Evolutionary conservation across 1,139 yeast genomes (phyloP), one percentile per base, ranked within the genome.

Genomic region (Yamadazyma atmosphaerica): DNA sequence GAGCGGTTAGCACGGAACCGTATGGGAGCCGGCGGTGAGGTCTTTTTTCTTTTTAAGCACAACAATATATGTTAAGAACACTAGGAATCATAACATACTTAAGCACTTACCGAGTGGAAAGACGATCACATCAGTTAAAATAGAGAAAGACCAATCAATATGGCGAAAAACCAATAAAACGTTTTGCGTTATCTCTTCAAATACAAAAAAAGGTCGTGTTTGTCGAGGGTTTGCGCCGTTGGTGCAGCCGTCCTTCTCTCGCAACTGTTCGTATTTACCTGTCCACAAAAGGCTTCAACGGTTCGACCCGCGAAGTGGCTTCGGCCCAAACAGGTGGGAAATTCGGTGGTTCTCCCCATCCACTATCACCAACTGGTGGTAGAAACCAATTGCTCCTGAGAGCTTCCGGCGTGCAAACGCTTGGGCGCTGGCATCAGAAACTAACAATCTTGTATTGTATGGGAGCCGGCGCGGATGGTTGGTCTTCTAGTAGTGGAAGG

Each of bases 381-480:
- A 26, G 29, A 35, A 26, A 46, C 38, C 37, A 36, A 39, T 39
- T 73, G 70, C 85, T 79, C 86, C 58, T 78, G 86, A 80, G 86
- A 79, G 85, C 68, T 55, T 81, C 54, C 61, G 41, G 83, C 86
- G 84, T 74, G 83, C 19, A 58, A 76, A 74, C 85, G 85, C 79
- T 23, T 60, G 83, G 84, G 83, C 81, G 70, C 66, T 63, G 82
- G 80, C 83, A 81, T 79, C 80, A 81, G 86, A 78, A 79, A 28
- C 81, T 58, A 55, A 56, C 51, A 56, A 51, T 39, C 36, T 37
- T 32, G 38, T 37, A 39, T 47, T 61, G 65, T 59, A 79, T 81
- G 87, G 87, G 83, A 81, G 85, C 82, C 79, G 65, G 68, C 69
- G 81, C 82, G 79, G 80, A 73, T 73, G 83, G 84, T 81, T 81